These are phyloP conservation scores for Furcasterigmium furcatum DNA, from an alignment of 2,329 filamentous ascomycete genomes.

Conservation along the genomic window DNA sequence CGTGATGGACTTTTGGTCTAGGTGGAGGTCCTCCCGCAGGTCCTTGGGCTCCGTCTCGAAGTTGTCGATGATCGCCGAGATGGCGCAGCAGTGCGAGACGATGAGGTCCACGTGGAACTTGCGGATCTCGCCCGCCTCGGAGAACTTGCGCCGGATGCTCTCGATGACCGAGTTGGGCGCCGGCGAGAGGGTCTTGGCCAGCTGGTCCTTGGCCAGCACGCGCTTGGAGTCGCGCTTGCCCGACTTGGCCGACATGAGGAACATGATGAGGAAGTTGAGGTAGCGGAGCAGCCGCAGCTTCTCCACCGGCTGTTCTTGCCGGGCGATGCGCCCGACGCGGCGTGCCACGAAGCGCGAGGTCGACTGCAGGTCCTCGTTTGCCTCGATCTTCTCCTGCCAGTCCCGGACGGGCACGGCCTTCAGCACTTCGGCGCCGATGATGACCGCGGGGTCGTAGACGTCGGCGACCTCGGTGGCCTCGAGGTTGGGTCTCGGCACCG, in stretches of 20 bases:
- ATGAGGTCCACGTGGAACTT: slow-evolving; percentile 72
- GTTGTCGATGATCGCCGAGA: slow-evolving; percentile 69
- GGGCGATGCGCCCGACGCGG: slow-evolving; percentile 52
- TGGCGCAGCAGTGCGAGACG: slow-evolving; percentile 68
- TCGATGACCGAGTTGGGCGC: slow-evolving; percentile 62
- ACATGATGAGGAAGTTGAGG: slow-evolving; percentile 52
- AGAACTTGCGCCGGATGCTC: slow-evolving; percentile 67
- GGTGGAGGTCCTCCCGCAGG: slow-evolving; percentile 66
- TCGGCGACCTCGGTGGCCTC: slow-evolving; percentile 65
- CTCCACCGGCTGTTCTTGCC: slow-evolving; percentile 48
- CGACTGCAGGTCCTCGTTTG: slow-evolving; percentile 53
- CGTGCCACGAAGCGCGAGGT: slow-evolving; percentile 63
- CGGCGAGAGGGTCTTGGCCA: slow-evolving; percentile 53
- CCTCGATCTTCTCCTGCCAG: slow-evolving; percentile 67
- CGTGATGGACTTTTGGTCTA: slow-evolving; percentile 68
- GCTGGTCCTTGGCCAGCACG: slow-evolving; percentile 60
- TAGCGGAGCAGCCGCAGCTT: slow-evolving; percentile 60
- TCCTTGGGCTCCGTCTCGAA: slow-evolving; percentile 69
- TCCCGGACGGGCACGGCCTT: slow-evolving; percentile 66
- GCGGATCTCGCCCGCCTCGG: slow-evolving; percentile 58
- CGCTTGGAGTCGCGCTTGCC: slow-evolving; percentile 42
- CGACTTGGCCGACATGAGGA: slow-evolving; percentile 44
- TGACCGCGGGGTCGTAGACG: slow-evolving; percentile 64
- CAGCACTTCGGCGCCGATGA: slow-evolving; percentile 68
- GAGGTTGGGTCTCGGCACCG: slow-evolving; percentile 68